These are phyloP conservation scores for Annulohypoxylon maeteangense DNA, from an alignment of 495 filamentous ascomycete genomes.

Conservation along the genomic window DNA sequence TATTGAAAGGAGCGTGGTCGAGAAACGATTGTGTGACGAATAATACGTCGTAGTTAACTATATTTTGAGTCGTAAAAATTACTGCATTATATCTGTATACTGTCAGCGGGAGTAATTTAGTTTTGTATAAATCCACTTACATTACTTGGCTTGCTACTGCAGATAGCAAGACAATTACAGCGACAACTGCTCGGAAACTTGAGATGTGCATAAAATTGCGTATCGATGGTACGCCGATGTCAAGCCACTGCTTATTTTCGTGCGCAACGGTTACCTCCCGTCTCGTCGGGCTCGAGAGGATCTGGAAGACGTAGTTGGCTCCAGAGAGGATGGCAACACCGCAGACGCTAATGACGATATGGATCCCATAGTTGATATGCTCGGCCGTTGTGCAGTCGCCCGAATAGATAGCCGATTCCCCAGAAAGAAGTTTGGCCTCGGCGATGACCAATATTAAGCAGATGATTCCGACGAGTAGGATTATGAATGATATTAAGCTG, in stretches of 20 bases:
- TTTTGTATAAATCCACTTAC: slow-evolving; percentile 40
- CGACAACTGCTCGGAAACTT: slow-evolving; percentile 50
- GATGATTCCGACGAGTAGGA: slow-evolving; percentile 53
- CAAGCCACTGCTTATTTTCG: slow-evolving; percentile 57
- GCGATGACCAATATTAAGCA: slow-evolving; percentile 53
- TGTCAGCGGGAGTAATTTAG: slow-evolving; percentile 15
- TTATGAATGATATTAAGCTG: slow-evolving; percentile 49
- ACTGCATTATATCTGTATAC: slow-evolving; percentile 59
- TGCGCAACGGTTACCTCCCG: slow-evolving; percentile 63
- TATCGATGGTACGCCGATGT: slow-evolving; percentile 64
- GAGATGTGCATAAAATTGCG: slow-evolving; percentile 59
- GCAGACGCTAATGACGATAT: slow-evolving; percentile 52
- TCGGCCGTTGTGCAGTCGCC: slow-evolving; percentile 50
- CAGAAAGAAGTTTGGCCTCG: slow-evolving; percentile 42
- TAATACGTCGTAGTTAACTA: slow-evolving; percentile 50
- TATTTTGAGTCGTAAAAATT: slow-evolving; percentile 53
- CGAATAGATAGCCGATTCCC: slow-evolving; percentile 48
- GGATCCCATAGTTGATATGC: slow-evolving; percentile 51
- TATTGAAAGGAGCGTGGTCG: slow-evolving; percentile 51
- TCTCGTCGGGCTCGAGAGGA: slow-evolving; percentile 63
- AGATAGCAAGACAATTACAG: slow-evolving; percentile 49
- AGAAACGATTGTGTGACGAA: slow-evolving; percentile 53
- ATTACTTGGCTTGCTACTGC: slow-evolving; percentile 57
- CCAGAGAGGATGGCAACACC: slow-evolving; percentile 52
- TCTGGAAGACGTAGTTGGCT: slow-evolving; percentile 62